phyloP scores from a whole-genome alignment of 345 rosid species.

The Clausena lansium region DNA sequence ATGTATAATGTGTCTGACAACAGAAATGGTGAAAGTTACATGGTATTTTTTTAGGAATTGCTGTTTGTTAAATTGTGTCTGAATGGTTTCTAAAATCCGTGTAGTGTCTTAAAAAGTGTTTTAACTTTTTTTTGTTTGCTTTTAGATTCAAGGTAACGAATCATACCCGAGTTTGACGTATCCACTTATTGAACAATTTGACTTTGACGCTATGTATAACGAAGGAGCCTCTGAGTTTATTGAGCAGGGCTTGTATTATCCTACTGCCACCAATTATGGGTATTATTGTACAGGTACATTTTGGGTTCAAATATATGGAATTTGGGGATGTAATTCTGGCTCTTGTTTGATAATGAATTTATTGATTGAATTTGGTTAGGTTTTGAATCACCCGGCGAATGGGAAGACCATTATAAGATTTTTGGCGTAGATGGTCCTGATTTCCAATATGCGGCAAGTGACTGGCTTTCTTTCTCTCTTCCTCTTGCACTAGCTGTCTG shows the following conservation, averaged over 20 bases:
- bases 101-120: neutral
- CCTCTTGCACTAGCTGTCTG: neutral
- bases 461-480: neutral
- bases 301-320: neutral
- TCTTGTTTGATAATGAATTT: conserved; percentile 5
- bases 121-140: neutral
- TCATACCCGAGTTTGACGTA: conserved; percentile 36
- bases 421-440: conserved; percentile 85
- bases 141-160: conserved; percentile 45
- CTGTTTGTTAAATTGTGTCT: neutral
- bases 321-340: neutral
- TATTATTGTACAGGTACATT: conserved; percentile 89
- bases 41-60: conserved; percentile 27
- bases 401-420: conserved; percentile 86
- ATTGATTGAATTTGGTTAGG: conserved; percentile 40
- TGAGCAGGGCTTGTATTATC: conserved; percentile 81
- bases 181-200: conserved; percentile 43
- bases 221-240: conserved; percentile 74
- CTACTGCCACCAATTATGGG: conserved; percentile 68
- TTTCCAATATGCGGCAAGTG: conserved; percentile 61
- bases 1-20: conserved; percentile 34
- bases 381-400: conserved; percentile 81
- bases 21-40: conserved; percentile 33
- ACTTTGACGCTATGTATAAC: conserved; percentile 68
- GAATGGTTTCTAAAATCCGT: neutral